A percentile compares a stretch with the other conserved stretches of the same genome.
Evolutionary conservation across 2,329 filamentous ascomycete genomes (phyloP).

Genomic region (Neonectria neomacrospora): DNA sequence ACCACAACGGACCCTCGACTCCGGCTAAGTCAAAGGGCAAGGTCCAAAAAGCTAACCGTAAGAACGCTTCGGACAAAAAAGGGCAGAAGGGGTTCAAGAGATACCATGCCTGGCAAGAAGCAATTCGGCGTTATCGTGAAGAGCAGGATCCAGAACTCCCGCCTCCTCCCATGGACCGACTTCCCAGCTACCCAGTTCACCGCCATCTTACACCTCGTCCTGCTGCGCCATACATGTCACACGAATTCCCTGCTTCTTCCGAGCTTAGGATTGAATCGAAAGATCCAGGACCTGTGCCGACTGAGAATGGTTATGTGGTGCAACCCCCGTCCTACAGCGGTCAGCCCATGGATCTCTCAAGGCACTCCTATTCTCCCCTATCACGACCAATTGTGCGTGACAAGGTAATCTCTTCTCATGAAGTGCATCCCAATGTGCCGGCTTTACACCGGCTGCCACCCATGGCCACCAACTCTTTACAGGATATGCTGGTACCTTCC

Average conservation of each 20-base stretch:
- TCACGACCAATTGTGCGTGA: conserved; percentile 29
- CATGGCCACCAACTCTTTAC: conserved; percentile 37
- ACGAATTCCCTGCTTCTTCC: conserved; percentile 34
- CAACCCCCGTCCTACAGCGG: conserved; percentile 32
- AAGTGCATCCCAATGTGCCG: conserved; percentile 29
- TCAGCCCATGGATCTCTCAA: conserved; percentile 31
- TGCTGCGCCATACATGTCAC: conserved; percentile 22
- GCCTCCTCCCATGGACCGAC: conserved; percentile 28
- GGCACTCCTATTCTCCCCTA: conserved; percentile 36
- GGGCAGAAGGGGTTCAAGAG: conserved; percentile 59
- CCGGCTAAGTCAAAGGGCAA: conserved; percentile 37
- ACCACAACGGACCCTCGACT: conserved; percentile 28
- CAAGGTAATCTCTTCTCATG: conserved; percentile 44
- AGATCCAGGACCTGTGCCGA: conserved; percentile 38
- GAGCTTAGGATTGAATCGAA: conserved; percentile 34
- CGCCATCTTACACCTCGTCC: conserved; percentile 27
- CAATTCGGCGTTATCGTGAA: conserved; percentile 48
- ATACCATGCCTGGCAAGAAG: conserved; percentile 58
- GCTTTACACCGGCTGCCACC: conserved; percentile 38
- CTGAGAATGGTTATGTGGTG: conserved; percentile 45
- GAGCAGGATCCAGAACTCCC: conserved; percentile 22
- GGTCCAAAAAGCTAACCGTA: conserved; percentile 45
- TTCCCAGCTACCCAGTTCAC: conserved; percentile 15
- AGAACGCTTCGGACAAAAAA: conserved; percentile 46
- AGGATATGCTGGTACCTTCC: conserved; percentile 59